phyloP scores from a whole-genome alignment of 805 yeast species.

The Cyberlindnera euphorbiiphila region DNA sequence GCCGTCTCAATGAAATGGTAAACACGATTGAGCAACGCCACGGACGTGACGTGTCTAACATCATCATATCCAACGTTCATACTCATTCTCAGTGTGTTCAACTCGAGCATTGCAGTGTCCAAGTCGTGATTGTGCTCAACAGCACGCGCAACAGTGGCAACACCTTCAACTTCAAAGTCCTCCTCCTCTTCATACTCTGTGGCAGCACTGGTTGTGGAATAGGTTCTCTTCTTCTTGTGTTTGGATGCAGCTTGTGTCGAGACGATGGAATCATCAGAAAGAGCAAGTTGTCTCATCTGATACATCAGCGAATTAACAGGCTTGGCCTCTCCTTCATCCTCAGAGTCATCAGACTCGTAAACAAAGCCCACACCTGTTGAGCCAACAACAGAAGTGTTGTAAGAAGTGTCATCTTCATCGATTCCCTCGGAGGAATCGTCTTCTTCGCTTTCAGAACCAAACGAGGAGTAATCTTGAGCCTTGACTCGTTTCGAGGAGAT shows the following conservation, averaged over 20 bases:
- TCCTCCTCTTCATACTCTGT: slow-evolving; percentile 72
- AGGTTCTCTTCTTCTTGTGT: slow-evolving; percentile 41
- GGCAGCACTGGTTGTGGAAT: slow-evolving; percentile 36
- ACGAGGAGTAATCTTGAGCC: slow-evolving; percentile 5
- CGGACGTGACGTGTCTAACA: slow-evolving; percentile 76
- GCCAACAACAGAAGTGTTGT: slow-evolving; percentile 20
- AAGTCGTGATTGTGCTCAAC: slow-evolving; percentile 88
- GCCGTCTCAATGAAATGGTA: slow-evolving; percentile 73
- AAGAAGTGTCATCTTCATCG: slow-evolving; percentile 17
- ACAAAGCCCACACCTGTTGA: slow-evolving; percentile 32
- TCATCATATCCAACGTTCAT: slow-evolving; percentile 95
- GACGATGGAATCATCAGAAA: slow-evolving; percentile 57
- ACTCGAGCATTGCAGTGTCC: slow-evolving; percentile 88
- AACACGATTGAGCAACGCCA: slow-evolving; percentile 66
- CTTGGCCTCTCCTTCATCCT: slow-evolving; percentile 29
- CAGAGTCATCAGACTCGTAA: slow-evolving; percentile 33
- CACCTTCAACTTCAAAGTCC: slow-evolving; percentile 84
- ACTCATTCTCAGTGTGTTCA: slow-evolving; percentile 94
- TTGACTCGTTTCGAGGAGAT: slow-evolving; percentile 46
- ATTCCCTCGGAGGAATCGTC: slow-evolving; percentile 16
- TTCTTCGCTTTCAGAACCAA: slow-evolving; percentile 24
- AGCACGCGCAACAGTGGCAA: slow-evolving; percentile 89
- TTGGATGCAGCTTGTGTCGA: slow-evolving; percentile 39
- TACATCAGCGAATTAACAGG: slow-evolving; percentile 38
- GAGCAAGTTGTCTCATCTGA: slow-evolving; percentile 42